Evolutionary conservation across 345 rosid genomes (phyloP).

Genomic region (Syzygium grande): DNA sequence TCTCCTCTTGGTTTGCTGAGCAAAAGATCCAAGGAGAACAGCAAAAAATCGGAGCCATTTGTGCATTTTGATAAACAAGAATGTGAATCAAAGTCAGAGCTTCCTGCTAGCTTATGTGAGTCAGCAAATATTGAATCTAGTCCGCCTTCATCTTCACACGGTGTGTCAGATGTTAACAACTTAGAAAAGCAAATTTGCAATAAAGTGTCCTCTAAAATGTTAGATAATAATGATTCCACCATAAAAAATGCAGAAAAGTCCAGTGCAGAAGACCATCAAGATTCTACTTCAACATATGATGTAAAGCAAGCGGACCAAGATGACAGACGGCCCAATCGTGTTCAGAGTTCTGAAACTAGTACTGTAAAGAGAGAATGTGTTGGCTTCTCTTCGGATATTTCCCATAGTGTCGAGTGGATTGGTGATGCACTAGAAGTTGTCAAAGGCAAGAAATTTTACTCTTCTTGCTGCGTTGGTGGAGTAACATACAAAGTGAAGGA

Average conservation of each 20-base stretch:
- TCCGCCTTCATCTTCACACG: constrained; percentile 8
- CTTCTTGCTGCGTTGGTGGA: constrained; percentile 45
- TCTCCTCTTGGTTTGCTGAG: constrained; percentile 10
- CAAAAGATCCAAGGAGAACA: constrained; percentile 12
- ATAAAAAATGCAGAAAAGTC: constrained; percentile 9
- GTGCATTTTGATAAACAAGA: constrained; percentile 2
- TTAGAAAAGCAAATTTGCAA: constrained; percentile 10
- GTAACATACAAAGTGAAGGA: constrained; percentile 43
- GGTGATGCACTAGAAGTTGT: constrained; percentile 20
- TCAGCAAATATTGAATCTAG: constrained; percentile 5
- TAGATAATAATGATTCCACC: not conserved
- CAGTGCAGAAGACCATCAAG: constrained; percentile 3
- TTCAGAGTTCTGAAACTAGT: constrained; percentile 15
- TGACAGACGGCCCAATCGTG: constrained; percentile 7
- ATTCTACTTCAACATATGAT: not conserved
- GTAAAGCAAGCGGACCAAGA: not conserved
- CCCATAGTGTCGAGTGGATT: constrained; percentile 30
- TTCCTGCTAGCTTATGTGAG: constrained; percentile 6
- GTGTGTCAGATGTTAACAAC: constrained; percentile 6
- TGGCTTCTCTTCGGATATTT: constrained; percentile 12
- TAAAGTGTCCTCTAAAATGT: constrained; percentile 14
- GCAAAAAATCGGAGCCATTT: constrained; percentile 19
- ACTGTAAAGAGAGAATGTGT: not conserved
- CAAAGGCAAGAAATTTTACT: constrained; percentile 41
- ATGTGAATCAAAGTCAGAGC: constrained; percentile 13